These are phyloP conservation scores for Physcomitrellopsis africana DNA, from an alignment of 225 moss, liverwort and hornwort genomes.

Conservation along the genomic window DNA sequence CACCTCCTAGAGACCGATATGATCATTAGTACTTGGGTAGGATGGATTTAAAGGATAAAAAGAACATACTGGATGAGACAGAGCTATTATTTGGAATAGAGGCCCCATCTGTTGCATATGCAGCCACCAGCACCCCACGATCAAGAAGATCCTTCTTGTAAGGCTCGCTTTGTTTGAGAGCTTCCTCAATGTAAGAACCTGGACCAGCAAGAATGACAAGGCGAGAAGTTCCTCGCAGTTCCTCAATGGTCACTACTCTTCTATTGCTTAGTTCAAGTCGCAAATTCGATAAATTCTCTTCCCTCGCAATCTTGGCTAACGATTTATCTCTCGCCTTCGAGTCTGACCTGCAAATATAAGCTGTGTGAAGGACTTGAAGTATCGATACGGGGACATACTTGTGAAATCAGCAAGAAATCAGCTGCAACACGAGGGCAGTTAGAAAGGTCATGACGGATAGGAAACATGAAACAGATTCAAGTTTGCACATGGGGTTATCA, in stretches of 20 bases:
- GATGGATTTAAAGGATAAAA: background rate
- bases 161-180: conserved; percentile 65
- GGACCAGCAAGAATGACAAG: conserved; percentile 90
- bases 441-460: conserved; percentile 3
- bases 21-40: background rate
- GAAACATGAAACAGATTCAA: conserved; percentile 4
- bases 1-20: background rate
- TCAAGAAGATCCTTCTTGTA: conserved; percentile 73
- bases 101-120: conserved; percentile 81
- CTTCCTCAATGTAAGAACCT: conserved; percentile 66
- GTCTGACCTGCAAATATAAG: conserved; percentile 58
- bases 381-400: background rate
- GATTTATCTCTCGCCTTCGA: conserved; percentile 74
- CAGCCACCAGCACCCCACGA: conserved; percentile 86
- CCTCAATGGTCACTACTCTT: conserved; percentile 72
- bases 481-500: conserved; percentile 15
- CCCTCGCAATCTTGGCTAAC: conserved; percentile 78
- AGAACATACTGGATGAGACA: conserved; percentile 36
- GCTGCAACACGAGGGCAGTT: conserved; percentile 1
- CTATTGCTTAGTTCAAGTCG: conserved; percentile 83
- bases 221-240: conserved; percentile 76
- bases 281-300: conserved; percentile 81
- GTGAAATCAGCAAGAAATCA: conserved; percentile 8
- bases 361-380: conserved; percentile 18
- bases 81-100: conserved; percentile 35